Evolutionary conservation across 1,284 basidiomycete genomes (phyloP), one percentile per base, ranked within the genome.

Genomic region (Papiliotrema laurentii): DNA sequence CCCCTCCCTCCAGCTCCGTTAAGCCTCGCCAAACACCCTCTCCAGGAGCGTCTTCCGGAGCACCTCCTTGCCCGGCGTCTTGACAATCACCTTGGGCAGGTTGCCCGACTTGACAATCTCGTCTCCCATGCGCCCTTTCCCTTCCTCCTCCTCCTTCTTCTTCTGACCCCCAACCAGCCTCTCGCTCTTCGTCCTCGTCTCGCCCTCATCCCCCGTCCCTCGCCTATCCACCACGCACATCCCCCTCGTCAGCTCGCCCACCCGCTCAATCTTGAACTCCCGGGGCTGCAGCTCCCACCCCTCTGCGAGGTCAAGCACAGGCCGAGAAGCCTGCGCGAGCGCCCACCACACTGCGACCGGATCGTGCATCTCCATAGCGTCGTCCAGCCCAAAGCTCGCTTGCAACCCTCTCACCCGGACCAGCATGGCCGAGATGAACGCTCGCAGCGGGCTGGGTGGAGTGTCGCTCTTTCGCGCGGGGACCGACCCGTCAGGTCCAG

Each of bases 351-450:
- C 61, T 7, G 71, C 71, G 13, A 74, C 60, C 22, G 72, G 72
- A 49, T 74, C 72, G 62, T 74, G 72, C 59, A 93, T 79, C 73
- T 90, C 87, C 81, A 91, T 81, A 7, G 80, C 83, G 69, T 91
- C 89, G n/a, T 84, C 84, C 52, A 83, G 83, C 37, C 80, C 75
- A 19, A 85, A 67, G 80, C 85, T 84, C 24, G 84, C 74, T 60
- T 77, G 74, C 30, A 78, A 60, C 51, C 84, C 83, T 30, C 87
- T 76, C 4, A 88, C 82, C 34, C 83, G 79, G 60, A 85, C 82
- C 1, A 92, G 75, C 72, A 94, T 83, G 4, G 87, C 80, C 54
- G 83, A 85, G 5, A 86, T 86, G 64, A 93, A 93, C 63, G 85
- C 81, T 24, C 77, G 73, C 18, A 92, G 61, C 13, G 66, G 63